Evolutionary conservation across 352 stramenopile genomes (phyloP).

Genomic region (Phytophthora tubulina): DNA sequence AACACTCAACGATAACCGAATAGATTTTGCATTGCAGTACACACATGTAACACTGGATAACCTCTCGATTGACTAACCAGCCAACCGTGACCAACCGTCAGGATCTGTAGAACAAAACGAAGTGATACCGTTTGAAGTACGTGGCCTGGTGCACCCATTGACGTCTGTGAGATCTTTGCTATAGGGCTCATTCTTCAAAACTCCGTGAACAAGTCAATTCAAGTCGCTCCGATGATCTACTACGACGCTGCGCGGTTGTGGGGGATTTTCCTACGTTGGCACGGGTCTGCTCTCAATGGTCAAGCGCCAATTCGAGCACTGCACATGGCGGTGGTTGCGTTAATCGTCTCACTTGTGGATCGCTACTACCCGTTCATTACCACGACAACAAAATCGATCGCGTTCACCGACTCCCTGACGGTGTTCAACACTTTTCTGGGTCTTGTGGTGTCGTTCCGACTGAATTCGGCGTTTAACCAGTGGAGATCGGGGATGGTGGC

Average conservation of each 20-base stretch:
- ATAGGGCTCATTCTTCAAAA: conserved; percentile 14
- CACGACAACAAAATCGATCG: conserved; percentile 66
- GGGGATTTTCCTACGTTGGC: conserved; percentile 68
- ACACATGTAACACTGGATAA: too few relatives aligned
- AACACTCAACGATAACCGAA: conserved; percentile 7
- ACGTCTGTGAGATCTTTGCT: conserved; percentile 12
- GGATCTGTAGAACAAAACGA: conserved; percentile 7
- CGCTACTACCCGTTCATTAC: conserved; percentile 67
- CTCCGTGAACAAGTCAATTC: neutral
- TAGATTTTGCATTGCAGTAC: conserved; percentile 30
- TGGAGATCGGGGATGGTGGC: conserved; percentile 81
- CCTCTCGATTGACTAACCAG: too few relatives aligned
- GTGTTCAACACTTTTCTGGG: conserved; percentile 88
- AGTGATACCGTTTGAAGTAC: conserved; percentile 5
- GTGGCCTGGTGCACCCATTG: conserved; percentile 12
- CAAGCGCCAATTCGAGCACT: conserved; percentile 67
- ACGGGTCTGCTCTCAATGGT: conserved; percentile 76
- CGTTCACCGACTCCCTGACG: conserved; percentile 78
- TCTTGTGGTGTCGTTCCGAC: conserved; percentile 77
- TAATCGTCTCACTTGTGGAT: conserved; percentile 55
- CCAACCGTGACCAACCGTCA: neutral
- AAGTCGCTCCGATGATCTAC: conserved; percentile 68
- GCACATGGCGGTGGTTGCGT: conserved; percentile 70
- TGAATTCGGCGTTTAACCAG: conserved; percentile 84
- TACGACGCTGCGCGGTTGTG: conserved; percentile 70